These are phyloP conservation scores for Jamesozyma gamospora DNA, from an alignment of 805 yeast species.

Conservation along the genomic window DNA sequence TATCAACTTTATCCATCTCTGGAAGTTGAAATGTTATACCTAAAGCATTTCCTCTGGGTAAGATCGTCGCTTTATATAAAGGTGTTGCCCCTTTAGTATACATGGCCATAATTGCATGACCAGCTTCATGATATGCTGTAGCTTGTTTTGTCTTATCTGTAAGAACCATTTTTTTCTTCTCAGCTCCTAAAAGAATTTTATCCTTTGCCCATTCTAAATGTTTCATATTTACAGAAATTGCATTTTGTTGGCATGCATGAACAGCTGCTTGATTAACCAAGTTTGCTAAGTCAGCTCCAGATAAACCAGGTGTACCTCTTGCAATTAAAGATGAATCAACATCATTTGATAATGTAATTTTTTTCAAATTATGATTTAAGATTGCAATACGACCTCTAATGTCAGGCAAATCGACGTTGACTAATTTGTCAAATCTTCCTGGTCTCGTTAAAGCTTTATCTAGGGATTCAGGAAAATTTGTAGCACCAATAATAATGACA, in stretches of 20 bases:
- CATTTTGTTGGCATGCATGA: constrained; percentile 85
- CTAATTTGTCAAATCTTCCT: constrained; percentile 94
- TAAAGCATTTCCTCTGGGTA: constrained; percentile 92
- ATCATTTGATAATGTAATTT: constrained; percentile 78
- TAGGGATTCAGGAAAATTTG: constrained; percentile 92
- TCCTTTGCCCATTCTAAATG: constrained; percentile 99
- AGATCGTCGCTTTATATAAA: constrained; percentile 87
- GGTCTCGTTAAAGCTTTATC: constrained; percentile 97
- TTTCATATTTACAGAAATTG: constrained; percentile 76
- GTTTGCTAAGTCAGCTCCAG: constrained; percentile 96
- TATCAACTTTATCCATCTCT: constrained; percentile 94
- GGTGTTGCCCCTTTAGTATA: constrained; percentile 91
- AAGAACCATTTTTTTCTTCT: constrained; percentile 91
- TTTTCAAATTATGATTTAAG: constrained; percentile 80
- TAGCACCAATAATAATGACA: constrained; percentile 93
- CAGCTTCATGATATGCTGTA: constrained; percentile 98
- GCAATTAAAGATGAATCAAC: constrained; percentile 87
- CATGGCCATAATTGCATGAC: constrained; percentile 96
- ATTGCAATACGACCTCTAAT: constrained; percentile 95
- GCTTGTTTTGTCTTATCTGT: constrained; percentile 88
- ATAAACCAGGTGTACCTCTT: constrained; percentile 91
- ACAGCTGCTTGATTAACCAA: constrained; percentile 97
- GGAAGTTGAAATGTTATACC: constrained; percentile 97
- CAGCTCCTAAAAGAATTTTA: constrained; percentile 95
- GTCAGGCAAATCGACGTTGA: constrained; percentile 90